Evolutionary conservation across 2,329 filamentous ascomycete genomes (phyloP), one percentile per base, ranked within the genome.

Genomic region (Pseudogymnoascus sp.): DNA sequence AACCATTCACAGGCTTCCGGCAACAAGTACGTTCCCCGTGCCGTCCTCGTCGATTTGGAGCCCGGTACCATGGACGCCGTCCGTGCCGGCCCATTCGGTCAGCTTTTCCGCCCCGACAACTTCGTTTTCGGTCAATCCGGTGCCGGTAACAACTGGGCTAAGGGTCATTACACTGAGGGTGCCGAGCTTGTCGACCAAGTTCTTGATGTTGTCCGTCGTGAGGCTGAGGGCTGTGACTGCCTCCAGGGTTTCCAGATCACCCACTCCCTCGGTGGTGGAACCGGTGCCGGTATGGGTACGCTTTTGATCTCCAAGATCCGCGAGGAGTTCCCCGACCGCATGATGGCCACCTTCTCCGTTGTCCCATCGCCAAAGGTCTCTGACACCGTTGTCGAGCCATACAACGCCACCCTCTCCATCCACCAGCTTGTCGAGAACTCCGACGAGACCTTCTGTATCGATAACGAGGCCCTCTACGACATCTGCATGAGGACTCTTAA

Each of bases 131-230:
- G 94, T 72, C 94, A 97, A 83, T 97, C 94, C 72, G 93, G 94
- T 85, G 94, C 94, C 77, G 94, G 94, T 81, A 99, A 99, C 91
- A 97, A 97, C 88, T 99, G 94, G 94, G 94, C 94, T 79, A 99
- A 97, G 88, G 94, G 94, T 81, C 94, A 99, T 79, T 99, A 99
- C 86, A 99, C 94, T 68, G 94, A 99, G 83, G 94, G 94, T 86
- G 94, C 94, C 70, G 94, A 99, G 83, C 86, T 97, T 67, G 94
- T 99, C 70, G 94, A 99, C 83, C 85, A 97, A 74, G 94, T 99
- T 70, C 87, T 99, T 71, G 94, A 97, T 76, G 94, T 99, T 69
- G 93, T 99, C 75, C 94, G 94, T 76, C 93, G 94, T 73, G 94
- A 99, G 85, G 93, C 94, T 70, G 94, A 99, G 82, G 91, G 90